phyloP scores from a whole-genome alignment of 306 rosid species.

The Inga leiocalycina region DNA sequence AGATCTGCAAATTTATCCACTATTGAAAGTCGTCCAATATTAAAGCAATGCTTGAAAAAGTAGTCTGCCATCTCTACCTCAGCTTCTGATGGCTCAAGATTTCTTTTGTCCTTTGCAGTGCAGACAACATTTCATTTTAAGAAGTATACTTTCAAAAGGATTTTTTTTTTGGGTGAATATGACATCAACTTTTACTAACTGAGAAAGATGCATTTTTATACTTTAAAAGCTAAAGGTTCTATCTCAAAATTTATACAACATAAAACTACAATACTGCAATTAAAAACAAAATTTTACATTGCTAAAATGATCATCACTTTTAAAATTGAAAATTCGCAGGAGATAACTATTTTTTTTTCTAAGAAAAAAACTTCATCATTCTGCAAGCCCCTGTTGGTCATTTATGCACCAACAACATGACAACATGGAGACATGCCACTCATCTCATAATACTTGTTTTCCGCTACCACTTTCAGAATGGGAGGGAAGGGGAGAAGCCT shows the following conservation, averaged over 20 bases:
- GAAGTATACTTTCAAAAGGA: constrained; percentile 44
- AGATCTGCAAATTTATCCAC: constrained; percentile 44
- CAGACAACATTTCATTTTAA: constrained; percentile 67
- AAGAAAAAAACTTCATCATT: neutral
- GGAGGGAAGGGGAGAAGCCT: neutral
- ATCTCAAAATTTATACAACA: no score
- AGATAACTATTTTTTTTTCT: neutral
- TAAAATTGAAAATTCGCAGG: neutral
- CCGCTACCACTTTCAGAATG: neutral
- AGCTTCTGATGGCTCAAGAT: constrained; percentile 50
- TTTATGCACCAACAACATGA: neutral
- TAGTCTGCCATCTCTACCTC: constrained; percentile 50
- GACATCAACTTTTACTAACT: constrained; percentile 15
- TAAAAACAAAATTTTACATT: no score
- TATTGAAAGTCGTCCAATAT: constrained; percentile 42
- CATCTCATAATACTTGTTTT: neutral
- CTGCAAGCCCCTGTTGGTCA: neutral
- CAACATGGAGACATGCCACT: neutral
- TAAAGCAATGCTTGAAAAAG: constrained; percentile 49
- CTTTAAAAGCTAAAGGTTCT: neutral
- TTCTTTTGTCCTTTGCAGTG: constrained; percentile 60
- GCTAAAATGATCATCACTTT: neutral
- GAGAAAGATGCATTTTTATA: neutral
- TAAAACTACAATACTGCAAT: neutral
- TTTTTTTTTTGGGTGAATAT: neutral